Evolutionary conservation across 2,329 filamentous ascomycete genomes (phyloP).

Genomic region (Fusarium duplospermum): DNA sequence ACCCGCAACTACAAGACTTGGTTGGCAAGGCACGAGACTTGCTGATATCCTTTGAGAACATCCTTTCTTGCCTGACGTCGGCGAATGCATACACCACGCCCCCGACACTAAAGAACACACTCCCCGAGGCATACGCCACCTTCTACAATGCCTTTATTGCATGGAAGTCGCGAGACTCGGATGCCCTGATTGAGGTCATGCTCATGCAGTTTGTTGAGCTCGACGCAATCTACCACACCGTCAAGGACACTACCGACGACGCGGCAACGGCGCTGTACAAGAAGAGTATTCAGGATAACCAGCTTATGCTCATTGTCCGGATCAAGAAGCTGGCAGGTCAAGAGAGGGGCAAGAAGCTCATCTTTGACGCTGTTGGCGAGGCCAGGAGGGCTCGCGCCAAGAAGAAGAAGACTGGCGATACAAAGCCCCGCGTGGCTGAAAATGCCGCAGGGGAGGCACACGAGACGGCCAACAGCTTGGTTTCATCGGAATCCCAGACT

Average conservation of each 20-base stretch:
- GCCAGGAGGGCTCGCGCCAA: slow-evolving; percentile 73
- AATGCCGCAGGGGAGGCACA: slow-evolving; percentile 53
- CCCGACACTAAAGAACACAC: slow-evolving; percentile 68
- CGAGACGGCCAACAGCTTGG: slow-evolving; percentile 51
- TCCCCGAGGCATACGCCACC: slow-evolving; percentile 77
- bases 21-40: slow-evolving; percentile 83
- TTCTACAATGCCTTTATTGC: slow-evolving; percentile 85
- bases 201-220: slow-evolving; percentile 87
- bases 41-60: slow-evolving; percentile 81
- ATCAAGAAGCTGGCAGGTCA: slow-evolving; percentile 83
- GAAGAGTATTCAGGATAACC: slow-evolving; percentile 83
- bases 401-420: slow-evolving; percentile 76
- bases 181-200: slow-evolving; percentile 84
- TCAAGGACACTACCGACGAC: slow-evolving; percentile 81
- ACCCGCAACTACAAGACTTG: slow-evolving; percentile 75
- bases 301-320: slow-evolving; percentile 80
- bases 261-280: slow-evolving; percentile 81
- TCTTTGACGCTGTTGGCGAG: slow-evolving; percentile 79
- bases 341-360: slow-evolving; percentile 76
- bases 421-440: slow-evolving; percentile 74
- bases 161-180: slow-evolving; percentile 85
- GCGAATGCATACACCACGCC: slow-evolving; percentile 76
- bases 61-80: slow-evolving; percentile 72
- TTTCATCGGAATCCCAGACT: slow-evolving; percentile 59
- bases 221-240: slow-evolving; percentile 84